These are phyloP conservation scores for Rhizopus sp. DNA, from an alignment of 371 early-diverging fungal species.

Conservation along the genomic window DNA sequence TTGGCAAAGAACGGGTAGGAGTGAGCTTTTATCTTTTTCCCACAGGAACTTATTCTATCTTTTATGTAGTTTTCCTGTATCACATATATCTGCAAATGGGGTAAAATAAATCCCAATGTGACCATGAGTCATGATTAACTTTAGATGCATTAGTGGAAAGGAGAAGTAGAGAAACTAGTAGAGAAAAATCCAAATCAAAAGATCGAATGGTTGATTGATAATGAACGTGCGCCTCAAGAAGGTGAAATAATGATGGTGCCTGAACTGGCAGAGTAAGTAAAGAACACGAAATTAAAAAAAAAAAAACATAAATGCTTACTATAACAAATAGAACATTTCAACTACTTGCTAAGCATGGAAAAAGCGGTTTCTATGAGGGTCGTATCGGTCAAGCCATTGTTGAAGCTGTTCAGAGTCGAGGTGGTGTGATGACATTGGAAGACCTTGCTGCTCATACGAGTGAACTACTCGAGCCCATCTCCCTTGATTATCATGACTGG, in stretches of 20 bases:
- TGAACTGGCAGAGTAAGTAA: slow-evolving; percentile 57
- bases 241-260: slow-evolving; percentile 70
- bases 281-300: not conserved
- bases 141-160: slow-evolving; percentile 54
- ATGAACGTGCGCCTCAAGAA: slow-evolving; percentile 57
- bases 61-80: slow-evolving; percentile 42
- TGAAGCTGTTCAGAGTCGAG: slow-evolving; percentile 54
- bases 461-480: slow-evolving; percentile 64
- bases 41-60: not conserved
- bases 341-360: slow-evolving; percentile 64
- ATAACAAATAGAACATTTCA: slow-evolving; percentile 55
- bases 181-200: slow-evolving; percentile 46
- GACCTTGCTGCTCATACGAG: slow-evolving; percentile 72
- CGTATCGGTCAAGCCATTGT: slow-evolving; percentile 76
- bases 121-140: not conserved
- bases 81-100: slow-evolving; percentile 30
- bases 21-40: not conserved
- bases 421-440: slow-evolving; percentile 74
- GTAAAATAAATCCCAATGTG: slow-evolving; percentile 12
- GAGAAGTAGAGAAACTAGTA: slow-evolving; percentile 41
- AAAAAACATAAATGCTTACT: not conserved
- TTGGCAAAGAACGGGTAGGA: slow-evolving; percentile 72
- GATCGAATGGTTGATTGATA: slow-evolving; percentile 61
- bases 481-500: slow-evolving; percentile 64
- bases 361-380: slow-evolving; percentile 82